A percentile compares a stretch with the other conserved stretches of the same genome.
These are phyloP conservation scores for Beta macrorhiza DNA, from an alignment of 179 eudicot species.

Conservation along the genomic window DNA sequence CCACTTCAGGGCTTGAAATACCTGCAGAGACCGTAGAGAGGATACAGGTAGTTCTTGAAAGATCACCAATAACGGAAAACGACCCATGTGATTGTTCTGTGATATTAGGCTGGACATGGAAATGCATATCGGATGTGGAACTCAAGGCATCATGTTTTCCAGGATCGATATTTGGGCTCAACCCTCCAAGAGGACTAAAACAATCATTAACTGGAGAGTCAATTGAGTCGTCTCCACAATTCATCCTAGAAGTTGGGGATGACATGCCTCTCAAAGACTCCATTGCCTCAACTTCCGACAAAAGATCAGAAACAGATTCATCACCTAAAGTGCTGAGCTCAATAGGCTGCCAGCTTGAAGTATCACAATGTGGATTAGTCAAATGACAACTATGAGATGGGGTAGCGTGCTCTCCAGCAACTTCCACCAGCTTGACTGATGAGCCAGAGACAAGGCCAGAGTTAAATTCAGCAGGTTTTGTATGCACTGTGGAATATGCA, in stretches of 20 bases:
- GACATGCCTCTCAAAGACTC: conserved; percentile 69
- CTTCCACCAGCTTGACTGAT: conserved; percentile 41
- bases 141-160: conserved; percentile 48
- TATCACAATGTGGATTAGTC: conserved; percentile 35
- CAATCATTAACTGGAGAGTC: conserved; percentile 54
- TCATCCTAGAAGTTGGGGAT: conserved; percentile 69
- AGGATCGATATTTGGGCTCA: conserved; percentile 52
- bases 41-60: conserved; percentile 25
- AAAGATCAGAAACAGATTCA: conserved; percentile 87
- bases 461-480: conserved; percentile 50
- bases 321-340: conserved; percentile 86
- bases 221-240: conserved; percentile 59
- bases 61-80: conserved; percentile 28
- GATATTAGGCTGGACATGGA: conserved; percentile 38
- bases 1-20: conserved; percentile 11
- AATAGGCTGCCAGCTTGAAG: conserved; percentile 75
- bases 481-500: conserved; percentile 42
- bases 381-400: conserved; percentile 31
- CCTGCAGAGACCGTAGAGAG: conserved; percentile 18
- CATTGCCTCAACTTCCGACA: conserved; percentile 98
- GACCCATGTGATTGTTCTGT: conserved; percentile 27
- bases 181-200: conserved; percentile 60
- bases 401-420: conserved; percentile 28
- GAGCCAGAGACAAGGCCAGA: conserved; percentile 42
- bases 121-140: conserved; percentile 46